Evolutionary conservation across 345 rosid genomes (phyloP), one percentile per base, ranked within the genome.

Genomic region (Pugionium cornutum): DNA sequence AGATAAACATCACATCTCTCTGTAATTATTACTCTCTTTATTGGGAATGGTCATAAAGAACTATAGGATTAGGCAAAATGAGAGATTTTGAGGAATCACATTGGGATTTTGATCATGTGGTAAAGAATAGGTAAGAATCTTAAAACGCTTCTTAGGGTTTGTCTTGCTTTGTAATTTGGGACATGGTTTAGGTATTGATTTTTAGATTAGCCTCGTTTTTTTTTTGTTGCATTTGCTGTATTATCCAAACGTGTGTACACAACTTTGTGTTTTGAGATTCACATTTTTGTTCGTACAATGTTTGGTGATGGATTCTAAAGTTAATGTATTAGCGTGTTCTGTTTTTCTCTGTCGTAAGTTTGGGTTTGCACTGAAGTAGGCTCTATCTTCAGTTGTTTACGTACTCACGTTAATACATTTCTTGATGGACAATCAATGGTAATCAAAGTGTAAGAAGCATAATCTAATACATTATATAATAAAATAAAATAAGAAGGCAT

Each of bases 61-160:
- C 7, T 29, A 30, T 62, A 28, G 52, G 42, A 60, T 42, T 37
- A 10, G 64, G 7, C 54, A 48, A 18, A 30, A 64, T 52, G 41
- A 32, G 41, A 41, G 40, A 10, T 64, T 64, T 51, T 11, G 39
- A 11, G 32, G 33, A 50, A 50, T 39, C 48, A 29, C 50, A 29
- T 27, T 49, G 36, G 9, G 50, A 30, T 52, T 64, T 64, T 64
- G 59, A 40, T 64, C 25, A 39, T 64, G 59, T 64, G 37, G 41
- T 52, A 52, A 59, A 40, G 39, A 54, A 5, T 27, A 41, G 32
- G 48, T 9, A 9, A 53, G 31, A 53, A 6, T 53, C 10, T 7
- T 36, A 5, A 18, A 25, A 34, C 53, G 54, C 44, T 66, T 53
- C 45, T 44, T 44, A 42, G 52, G 32, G 52, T 62, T 10, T 45